Conservation (phyloP, 1,284 basidiomycete species). For the Boletus calvinii region DNA sequence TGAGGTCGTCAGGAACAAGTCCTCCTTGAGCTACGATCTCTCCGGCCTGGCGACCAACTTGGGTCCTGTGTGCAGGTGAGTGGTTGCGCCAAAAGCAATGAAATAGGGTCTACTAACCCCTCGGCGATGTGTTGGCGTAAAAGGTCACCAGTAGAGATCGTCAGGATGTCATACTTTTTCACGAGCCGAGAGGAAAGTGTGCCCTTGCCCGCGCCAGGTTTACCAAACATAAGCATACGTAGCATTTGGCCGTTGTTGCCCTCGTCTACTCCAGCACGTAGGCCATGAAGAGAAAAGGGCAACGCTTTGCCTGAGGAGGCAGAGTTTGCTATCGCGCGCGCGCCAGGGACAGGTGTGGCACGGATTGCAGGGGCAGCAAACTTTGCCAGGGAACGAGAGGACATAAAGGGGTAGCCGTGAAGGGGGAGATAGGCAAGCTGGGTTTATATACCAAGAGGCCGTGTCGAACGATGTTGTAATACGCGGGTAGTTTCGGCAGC, state of each 20-base stretch:
- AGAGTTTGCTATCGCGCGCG: conserved; percentile 41
- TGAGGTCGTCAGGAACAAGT: conserved; percentile 75
- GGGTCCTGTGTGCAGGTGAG: conserved; percentile 45
- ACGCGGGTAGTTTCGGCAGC: conserved; percentile 13
- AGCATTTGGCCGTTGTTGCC: conserved; percentile 44
- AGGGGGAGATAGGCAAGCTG: not conserved
- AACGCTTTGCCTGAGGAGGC: conserved; percentile 44
- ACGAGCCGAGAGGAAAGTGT: conserved; percentile 73
- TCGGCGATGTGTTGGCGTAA: conserved; percentile 77
- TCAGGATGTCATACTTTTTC: conserved; percentile 72
- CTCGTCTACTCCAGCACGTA: conserved; percentile 37
- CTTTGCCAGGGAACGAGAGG: conserved; percentile 17
- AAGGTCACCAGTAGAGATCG: conserved; percentile 79
- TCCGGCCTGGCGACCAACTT: conserved; percentile 71
- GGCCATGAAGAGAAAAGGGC: conserved; percentile 51
- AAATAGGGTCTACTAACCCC: conserved; percentile 36
- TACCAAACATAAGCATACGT: conserved; percentile 81
- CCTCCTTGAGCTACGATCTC: conserved; percentile 74
- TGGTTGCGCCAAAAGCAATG: not conserved
- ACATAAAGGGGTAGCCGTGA: conserved; percentile 19
- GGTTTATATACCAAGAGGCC: conserved; percentile 18
- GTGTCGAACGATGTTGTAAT: conserved; percentile 21
- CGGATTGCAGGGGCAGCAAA: conserved; percentile 11
- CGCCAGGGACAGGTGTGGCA: conserved; percentile 7
- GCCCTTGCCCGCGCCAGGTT: conserved; percentile 79